Evolutionary conservation across 768 basidiomycete species (phyloP), one percentile per base, ranked within the genome.

Genomic region (Filobasidium floriforme): DNA sequence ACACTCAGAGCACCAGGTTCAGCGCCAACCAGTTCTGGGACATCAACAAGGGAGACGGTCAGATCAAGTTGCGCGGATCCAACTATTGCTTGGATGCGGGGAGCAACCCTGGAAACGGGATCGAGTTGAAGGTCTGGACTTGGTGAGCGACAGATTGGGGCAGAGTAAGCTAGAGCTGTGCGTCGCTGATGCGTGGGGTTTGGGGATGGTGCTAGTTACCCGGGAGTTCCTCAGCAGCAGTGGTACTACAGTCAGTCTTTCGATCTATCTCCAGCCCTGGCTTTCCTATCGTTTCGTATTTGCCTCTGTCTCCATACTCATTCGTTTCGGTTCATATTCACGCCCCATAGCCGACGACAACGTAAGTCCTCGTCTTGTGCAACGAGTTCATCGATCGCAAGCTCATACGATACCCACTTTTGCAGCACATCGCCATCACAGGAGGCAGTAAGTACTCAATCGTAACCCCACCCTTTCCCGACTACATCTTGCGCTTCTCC

Each of bases 51-150:
- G 29, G 41, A 9, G 64, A 40, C 22, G 66, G 66, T 0, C 24
- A 29, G 5, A 52, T 67, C 41, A 55, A 55, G 11, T 52, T 70
- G 7, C 26, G 22, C 26, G 62, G 55, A 22, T 62, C 59, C 0
- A 65, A 60, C 41, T 64, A 59, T 41, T 70, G 66, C 43, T 26
- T 67, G 10, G 66, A 70, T 49, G 57, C 62, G 22, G 69, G 69
- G 4, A 1, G 6, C 1, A 44, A 32, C 1, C 66, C 69, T 26
- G 59, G 19, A 0, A 62, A 60, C 22, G 64, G 64, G 1, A 26
- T 55, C 19, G 29, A 54, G 5, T 26, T 55, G 24, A 67, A 67
- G 61, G 41, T 62, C 24, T 67, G 66, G 66, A 67, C 66, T 32
- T 67, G 66, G 65, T 66, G 19, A 60, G 60, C 9, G 24, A 12